Base-by-base conservation (phyloP, 1,284 basidiomycete species). In the Coniophora puteana region DNA sequence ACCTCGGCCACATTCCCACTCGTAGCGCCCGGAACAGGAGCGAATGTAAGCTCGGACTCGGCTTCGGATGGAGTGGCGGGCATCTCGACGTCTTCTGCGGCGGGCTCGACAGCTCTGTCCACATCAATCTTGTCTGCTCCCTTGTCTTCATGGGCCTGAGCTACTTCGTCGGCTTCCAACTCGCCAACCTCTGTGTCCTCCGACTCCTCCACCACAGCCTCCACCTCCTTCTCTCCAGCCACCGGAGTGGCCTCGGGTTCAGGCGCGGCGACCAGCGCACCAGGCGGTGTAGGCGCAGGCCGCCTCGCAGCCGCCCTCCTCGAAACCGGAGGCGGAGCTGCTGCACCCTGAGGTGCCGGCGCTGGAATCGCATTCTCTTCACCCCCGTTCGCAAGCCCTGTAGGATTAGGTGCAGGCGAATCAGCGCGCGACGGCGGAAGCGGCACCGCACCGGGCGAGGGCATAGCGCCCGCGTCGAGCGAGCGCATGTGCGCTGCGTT, bases 261-360 rank as follows among this genome's bases (percentile, higher is more conserved):
- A 22, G 40, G 16, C 5, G 18, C 11, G 10, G 35, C 21, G 17
- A 21, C 30, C 2, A 33, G 20, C 10, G 45, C 24, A 6, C 48
- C 23, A 5, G 59, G 58, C 0, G 47, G 58, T 3, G 43, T 27
- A 10, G 59, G 57, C 10, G 46, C 55, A 8, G 40, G 46, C 22
- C 60, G 51, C 35, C 59, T 49, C 2, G 60, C 58, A 29, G 61
- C 36, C 3, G 61, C 59, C 8, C 61, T 47, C 26, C 49, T 51
- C 14, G 57, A 61, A 17, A 59, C 36, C 2, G 59, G 57, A 4
- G 57, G 57, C n/a, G n/a, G n/a, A n/a, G n/a, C n/a, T n/a, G n/a
- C n/a, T 8, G 45, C 57, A 43, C 46, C 4, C 26, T 44, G 4
- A 17, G 28, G 13, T n/a, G n/a, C n/a, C n/a, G n/a, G n/a, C n/a